phyloP scores from a whole-genome alignment of 805 yeast species.

The Ogataea minuta region DNA sequence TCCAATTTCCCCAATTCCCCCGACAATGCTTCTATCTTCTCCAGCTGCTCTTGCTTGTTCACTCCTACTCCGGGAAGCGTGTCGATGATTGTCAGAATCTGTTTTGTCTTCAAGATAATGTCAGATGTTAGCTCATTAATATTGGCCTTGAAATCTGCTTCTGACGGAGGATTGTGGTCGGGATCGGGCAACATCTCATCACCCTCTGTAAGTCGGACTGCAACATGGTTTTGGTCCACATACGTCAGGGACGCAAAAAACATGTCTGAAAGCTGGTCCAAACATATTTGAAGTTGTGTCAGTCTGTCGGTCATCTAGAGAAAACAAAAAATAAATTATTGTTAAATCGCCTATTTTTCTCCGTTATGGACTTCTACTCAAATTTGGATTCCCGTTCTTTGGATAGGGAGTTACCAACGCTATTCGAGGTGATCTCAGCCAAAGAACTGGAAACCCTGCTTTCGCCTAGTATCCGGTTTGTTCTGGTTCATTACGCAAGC shows the following conservation, averaged over 20 bases:
- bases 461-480: slow-evolving; percentile 78
- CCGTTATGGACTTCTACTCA: slow-evolving; percentile 72
- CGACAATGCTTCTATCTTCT: slow-evolving; percentile 59
- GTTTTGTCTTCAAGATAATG: slow-evolving; percentile 80
- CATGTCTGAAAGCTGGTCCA: slow-evolving; percentile 77
- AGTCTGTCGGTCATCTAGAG: slow-evolving; percentile 78
- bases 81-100: slow-evolving; percentile 80
- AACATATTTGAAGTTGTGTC: slow-evolving; percentile 84
- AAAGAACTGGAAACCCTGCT: slow-evolving; percentile 72
- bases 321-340: not conserved
- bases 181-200: slow-evolving; percentile 66
- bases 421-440: slow-evolving; percentile 84
- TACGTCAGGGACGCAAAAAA: slow-evolving; percentile 76
- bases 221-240: slow-evolving; percentile 73
- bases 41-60: slow-evolving; percentile 69
- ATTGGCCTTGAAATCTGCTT: slow-evolving; percentile 41
- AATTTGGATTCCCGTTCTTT: slow-evolving; percentile 74
- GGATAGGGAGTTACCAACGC: slow-evolving; percentile 76
- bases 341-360: slow-evolving; percentile 1
- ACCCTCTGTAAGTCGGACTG: slow-evolving; percentile 43
- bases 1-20: slow-evolving; percentile 61
- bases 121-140: slow-evolving; percentile 81
- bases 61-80: slow-evolving; percentile 92
- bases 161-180: slow-evolving; percentile 44
- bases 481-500: slow-evolving; percentile 77